Percentiles rank a stretch among this genome's conserved stretches.
phyloP scores from a whole-genome alignment of 345 rosid genomes.

The Turnera subulata region DNA sequence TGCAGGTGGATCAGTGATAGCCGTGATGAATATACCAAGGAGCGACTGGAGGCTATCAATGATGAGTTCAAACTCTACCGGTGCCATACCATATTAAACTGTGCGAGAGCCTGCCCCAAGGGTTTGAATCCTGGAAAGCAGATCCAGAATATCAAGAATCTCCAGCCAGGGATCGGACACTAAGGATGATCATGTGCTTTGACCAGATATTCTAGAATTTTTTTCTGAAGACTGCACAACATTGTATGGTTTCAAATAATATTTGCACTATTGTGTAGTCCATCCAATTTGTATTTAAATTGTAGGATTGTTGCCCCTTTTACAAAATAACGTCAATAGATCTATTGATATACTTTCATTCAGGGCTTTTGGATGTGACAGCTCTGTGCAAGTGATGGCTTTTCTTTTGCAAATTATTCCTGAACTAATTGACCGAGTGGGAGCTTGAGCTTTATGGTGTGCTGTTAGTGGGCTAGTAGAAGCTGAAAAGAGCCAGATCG shows the following conservation, averaged over 20 bases:
- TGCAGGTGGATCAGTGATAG: conserved; percentile 97
- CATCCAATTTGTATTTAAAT: conserved; percentile 8
- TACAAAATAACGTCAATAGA: conserved; percentile 1
- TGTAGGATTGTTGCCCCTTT: background rate
- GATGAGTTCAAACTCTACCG: conserved; percentile 94
- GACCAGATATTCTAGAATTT: conserved; percentile 5
- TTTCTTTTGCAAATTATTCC: background rate
- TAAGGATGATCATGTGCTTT: conserved; percentile 9
- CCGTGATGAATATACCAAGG: conserved; percentile 86
- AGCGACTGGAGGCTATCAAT: conserved; percentile 76
- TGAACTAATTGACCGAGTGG: background rate
- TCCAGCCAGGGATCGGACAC: conserved; percentile 34
- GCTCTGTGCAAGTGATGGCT: background rate
- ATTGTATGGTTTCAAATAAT: background rate
- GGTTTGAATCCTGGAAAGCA: conserved; percentile 96
- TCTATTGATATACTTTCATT: background rate
- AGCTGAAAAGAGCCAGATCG: background rate
- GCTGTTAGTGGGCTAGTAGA: background rate
- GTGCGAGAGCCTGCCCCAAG: conserved; percentile 97
- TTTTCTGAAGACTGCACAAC: background rate
- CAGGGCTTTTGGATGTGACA: background rate
- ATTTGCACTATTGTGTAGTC: conserved; percentile 6
- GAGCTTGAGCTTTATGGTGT: background rate
- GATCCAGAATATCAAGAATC: conserved; percentile 76
- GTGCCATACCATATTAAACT: conserved; percentile 93